Conservation (phyloP, 2,329 filamentous ascomycete genomes). For the Magnaporthiopsis poae region DNA sequence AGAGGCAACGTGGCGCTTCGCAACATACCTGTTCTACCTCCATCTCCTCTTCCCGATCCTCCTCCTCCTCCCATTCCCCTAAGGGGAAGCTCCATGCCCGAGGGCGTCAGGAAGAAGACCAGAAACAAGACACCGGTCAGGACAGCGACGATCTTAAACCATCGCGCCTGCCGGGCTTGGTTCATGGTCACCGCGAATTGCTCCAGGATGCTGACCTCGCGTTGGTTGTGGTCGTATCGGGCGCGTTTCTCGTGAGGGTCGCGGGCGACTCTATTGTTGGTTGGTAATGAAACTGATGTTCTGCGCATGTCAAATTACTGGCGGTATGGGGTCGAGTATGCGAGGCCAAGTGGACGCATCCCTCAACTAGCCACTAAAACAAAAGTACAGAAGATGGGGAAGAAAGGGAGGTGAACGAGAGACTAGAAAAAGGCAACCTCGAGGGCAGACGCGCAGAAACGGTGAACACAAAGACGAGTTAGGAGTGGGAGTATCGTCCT, state of each 20-base stretch:
- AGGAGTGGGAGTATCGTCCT: not conserved
- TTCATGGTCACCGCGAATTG: conserved; percentile 49
- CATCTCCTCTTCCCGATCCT: not conserved
- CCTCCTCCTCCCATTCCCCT: not conserved
- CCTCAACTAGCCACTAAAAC: conserved; percentile 1
- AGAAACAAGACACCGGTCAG: conserved; percentile 49
- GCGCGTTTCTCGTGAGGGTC: conserved; percentile 57
- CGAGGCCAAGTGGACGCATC: conserved; percentile 5
- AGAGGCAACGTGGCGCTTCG: not conserved
- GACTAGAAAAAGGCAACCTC: not conserved
- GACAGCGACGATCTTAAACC: conserved; percentile 55
- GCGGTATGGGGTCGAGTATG: conserved; percentile 3
- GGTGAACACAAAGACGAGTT: not conserved
- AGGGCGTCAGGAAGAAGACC: conserved; percentile 55
- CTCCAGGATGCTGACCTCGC: conserved; percentile 38
- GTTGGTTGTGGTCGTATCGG: conserved; percentile 43
- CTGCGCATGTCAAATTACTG: conserved; percentile 43
- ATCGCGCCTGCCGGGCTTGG: conserved; percentile 55
- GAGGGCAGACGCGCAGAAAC: not conserved
- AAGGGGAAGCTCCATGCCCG: conserved; percentile 36
- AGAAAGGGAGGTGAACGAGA: not conserved
- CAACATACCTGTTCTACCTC: conserved; percentile 24
- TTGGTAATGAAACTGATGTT: conserved; percentile 55
- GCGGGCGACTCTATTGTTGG: conserved; percentile 43
- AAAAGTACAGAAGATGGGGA: not conserved